A percentile compares a stretch with the other conserved stretches of the same genome.
Evolutionary conservation across 2,329 filamentous ascomycete species (phyloP).

Genomic region (Ophiostoma tasmaniense): DNA sequence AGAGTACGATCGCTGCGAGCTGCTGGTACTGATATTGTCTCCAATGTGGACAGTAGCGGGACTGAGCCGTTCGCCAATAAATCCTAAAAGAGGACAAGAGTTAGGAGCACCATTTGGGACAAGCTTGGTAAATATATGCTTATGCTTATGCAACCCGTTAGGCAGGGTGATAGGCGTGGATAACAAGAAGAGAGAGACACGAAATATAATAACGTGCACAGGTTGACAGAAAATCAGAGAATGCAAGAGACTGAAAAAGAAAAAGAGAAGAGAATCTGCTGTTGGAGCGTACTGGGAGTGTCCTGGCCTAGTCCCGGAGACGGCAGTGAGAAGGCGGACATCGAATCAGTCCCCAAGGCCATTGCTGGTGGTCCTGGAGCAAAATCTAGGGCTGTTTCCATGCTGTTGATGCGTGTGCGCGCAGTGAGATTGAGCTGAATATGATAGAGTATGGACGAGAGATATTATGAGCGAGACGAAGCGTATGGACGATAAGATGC

Average conservation of each 20-base stretch:
- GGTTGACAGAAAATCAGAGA: background rate
- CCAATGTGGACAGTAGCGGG: background rate
- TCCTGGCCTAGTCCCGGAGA: conserved; percentile 16
- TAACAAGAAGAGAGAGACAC: background rate
- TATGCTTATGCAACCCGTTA: background rate
- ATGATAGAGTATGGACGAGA: background rate
- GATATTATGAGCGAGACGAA: background rate
- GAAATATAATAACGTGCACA: background rate
- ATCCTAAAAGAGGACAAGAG: conserved; percentile 11
- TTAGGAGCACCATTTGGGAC: background rate
- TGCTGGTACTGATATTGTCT: conserved; percentile 11
- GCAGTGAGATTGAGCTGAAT: background rate
- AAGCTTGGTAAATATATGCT: background rate
- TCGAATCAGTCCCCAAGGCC: conserved; percentile 12
- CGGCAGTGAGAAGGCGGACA: conserved; percentile 16
- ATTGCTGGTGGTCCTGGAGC: conserved; percentile 11
- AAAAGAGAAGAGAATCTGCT: background rate
- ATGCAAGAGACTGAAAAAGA: background rate
- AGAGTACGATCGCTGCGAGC: conserved; percentile 13
- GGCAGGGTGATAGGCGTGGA: background rate
- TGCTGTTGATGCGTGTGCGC: conserved; percentile 1
- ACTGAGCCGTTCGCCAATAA: conserved; percentile 10
- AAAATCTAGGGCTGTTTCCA: conserved; percentile 14
- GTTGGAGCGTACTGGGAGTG: conserved; percentile 18
- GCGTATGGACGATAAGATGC: background rate